These are phyloP conservation scores for Calocybe indica DNA, from an alignment of 768 basidiomycete genomes.

Conservation along the genomic window DNA sequence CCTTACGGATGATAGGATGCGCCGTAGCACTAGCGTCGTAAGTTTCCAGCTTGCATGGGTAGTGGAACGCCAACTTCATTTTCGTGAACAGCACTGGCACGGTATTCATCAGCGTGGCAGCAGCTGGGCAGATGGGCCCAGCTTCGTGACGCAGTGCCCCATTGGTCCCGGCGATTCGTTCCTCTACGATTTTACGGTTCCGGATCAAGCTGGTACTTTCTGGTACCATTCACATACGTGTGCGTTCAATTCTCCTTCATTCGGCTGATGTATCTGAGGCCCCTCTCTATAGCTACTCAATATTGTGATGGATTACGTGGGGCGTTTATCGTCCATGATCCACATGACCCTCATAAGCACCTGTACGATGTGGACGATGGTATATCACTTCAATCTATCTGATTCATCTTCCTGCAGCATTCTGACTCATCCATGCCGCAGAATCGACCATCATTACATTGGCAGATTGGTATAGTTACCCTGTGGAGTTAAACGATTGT, in stretches of 20 bases:
- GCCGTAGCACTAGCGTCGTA: constrained; percentile 45
- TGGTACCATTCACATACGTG: constrained; percentile 26
- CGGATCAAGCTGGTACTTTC: constrained; percentile 20
- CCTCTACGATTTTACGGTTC: constrained; percentile 28
- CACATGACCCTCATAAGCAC: constrained; percentile 22
- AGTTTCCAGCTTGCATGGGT: constrained; percentile 8
- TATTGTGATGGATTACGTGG: constrained; percentile 44
- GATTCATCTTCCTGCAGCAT: background rate
- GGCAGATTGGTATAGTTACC: constrained; percentile 27
- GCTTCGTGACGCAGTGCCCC: constrained; percentile 35
- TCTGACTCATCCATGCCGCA: constrained; percentile 7
- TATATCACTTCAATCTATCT: constrained; percentile 11
- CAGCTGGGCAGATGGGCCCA: constrained; percentile 28
- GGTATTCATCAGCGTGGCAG: constrained; percentile 36
- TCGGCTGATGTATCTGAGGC: constrained; percentile 14
- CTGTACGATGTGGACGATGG: constrained; percentile 16
- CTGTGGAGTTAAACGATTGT: too few species aligned
- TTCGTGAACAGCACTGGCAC: constrained; percentile 33
- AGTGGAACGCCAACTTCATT: background rate
- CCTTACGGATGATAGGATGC: constrained; percentile 43
- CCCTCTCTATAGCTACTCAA: constrained; percentile 28
- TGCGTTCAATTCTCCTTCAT: constrained; percentile 11
- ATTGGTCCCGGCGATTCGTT: constrained; percentile 31
- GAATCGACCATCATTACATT: constrained; percentile 38
- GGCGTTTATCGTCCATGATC: constrained; percentile 31